phyloP scores from a whole-genome alignment of 2,329 filamentous ascomycete species.

The Parasarocladium wereldwijsianum region DNA sequence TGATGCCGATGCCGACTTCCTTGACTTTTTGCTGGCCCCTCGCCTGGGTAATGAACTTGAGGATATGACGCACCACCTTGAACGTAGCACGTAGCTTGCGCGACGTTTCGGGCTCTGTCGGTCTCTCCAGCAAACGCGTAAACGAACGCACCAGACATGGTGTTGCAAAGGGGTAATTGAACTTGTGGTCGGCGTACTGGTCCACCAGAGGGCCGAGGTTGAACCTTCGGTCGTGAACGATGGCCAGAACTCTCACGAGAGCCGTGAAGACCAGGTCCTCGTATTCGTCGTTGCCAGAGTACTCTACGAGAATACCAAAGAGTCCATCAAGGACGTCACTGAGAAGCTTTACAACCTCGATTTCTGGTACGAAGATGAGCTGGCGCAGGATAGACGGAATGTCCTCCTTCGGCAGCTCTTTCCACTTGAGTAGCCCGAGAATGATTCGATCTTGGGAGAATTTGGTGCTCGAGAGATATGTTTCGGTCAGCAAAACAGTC shows the following conservation, averaged over 20 bases:
- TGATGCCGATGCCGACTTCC: conserved; percentile 76
- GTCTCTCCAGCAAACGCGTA: conserved; percentile 66
- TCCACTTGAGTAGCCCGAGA: conserved; percentile 76
- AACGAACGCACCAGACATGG: conserved; percentile 80
- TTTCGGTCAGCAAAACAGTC: conserved; percentile 64
- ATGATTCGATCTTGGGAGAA: conserved; percentile 88
- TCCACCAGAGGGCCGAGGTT: conserved; percentile 84
- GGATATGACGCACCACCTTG: conserved; percentile 84
- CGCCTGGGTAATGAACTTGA: conserved; percentile 89
- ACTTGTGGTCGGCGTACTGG: conserved; percentile 73
- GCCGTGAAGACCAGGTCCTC: conserved; percentile 89
- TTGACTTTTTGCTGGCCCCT: conserved; percentile 78
- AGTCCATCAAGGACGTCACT: conserved; percentile 80
- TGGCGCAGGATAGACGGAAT: conserved; percentile 63
- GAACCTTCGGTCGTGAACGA: conserved; percentile 88
- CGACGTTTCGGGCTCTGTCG: conserved; percentile 69
- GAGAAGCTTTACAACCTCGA: conserved; percentile 91
- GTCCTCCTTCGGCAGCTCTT: conserved; percentile 55
- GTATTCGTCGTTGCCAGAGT: conserved; percentile 80
- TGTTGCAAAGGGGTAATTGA: conserved; percentile 88
- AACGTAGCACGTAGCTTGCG: conserved; percentile 79
- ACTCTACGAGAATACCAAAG: conserved; percentile 81
- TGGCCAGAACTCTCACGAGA: conserved; percentile 76
- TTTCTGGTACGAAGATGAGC: conserved; percentile 86
- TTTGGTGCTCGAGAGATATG: conserved; percentile 83